phyloP scores from a whole-genome alignment of 2,329 filamentous ascomycete genomes.

The Mycogone perniciosa region DNA sequence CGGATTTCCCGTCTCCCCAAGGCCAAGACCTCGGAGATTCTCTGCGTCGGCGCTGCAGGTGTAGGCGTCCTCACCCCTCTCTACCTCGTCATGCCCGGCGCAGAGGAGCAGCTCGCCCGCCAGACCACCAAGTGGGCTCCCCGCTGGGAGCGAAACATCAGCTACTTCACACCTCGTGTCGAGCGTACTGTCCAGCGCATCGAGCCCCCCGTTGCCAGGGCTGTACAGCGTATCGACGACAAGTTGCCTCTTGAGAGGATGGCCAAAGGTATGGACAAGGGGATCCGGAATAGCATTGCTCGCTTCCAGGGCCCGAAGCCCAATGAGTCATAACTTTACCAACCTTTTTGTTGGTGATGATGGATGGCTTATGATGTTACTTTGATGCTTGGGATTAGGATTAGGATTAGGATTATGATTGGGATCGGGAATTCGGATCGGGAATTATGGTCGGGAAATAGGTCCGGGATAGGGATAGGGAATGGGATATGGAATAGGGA shows the following conservation, averaged over 20 bases:
- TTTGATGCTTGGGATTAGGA: not conserved
- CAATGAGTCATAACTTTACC: not conserved
- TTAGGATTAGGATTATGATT: too few relatives aligned
- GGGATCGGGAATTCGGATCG: too few relatives aligned
- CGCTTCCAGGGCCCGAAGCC: slow-evolving; percentile 27
- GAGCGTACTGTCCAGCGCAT: slow-evolving; percentile 43
- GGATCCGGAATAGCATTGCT: slow-evolving; percentile 42
- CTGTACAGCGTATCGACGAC: slow-evolving; percentile 40
- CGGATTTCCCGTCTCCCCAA: slow-evolving; percentile 42
- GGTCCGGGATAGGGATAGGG: not conserved
- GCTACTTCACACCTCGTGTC: slow-evolving; percentile 43
- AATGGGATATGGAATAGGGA: not conserved
- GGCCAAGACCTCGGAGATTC: slow-evolving; percentile 41
- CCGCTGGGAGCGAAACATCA: slow-evolving; percentile 53
- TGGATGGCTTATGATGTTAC: not conserved
- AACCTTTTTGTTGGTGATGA: not conserved
- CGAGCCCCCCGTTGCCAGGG: slow-evolving; percentile 40
- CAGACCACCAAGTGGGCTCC: slow-evolving; percentile 54
- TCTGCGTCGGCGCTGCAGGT: slow-evolving; percentile 49
- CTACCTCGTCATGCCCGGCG: slow-evolving; percentile 51
- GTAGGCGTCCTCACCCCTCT: slow-evolving; percentile 49
- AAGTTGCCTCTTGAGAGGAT: slow-evolving; percentile 45
- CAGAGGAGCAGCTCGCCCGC: slow-evolving; percentile 46
- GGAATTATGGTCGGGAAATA: too few relatives aligned
- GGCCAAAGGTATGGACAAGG: slow-evolving; percentile 41